Conservation (phyloP, 2,329 filamentous ascomycete genomes). For the Bipolaris victoriae region DNA sequence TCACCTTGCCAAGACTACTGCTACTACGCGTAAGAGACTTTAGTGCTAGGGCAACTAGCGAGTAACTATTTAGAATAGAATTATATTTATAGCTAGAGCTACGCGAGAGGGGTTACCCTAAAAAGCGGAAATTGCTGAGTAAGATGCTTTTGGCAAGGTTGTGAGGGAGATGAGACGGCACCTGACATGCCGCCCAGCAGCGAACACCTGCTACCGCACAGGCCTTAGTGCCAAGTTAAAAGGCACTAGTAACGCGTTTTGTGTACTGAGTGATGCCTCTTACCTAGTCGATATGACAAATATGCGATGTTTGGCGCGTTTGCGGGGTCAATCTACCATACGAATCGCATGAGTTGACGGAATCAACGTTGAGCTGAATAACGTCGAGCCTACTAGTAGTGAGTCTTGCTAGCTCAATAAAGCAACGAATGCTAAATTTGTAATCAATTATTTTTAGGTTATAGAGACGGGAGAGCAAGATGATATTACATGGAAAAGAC, state of each 20-base stretch:
- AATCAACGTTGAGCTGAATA: too few relatives aligned
- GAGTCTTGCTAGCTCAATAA: too few relatives aligned
- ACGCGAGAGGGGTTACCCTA: background rate
- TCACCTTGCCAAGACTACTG: background rate
- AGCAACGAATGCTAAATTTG: too few relatives aligned
- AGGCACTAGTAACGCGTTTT: background rate
- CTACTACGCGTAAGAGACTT: background rate
- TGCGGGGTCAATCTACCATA: background rate
- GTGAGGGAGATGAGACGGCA: background rate
- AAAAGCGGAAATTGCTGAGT: background rate
- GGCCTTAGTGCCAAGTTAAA: background rate
- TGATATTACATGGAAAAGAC: too few relatives aligned
- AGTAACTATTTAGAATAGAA: background rate
- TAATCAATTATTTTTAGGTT: too few relatives aligned
- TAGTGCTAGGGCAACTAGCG: background rate
- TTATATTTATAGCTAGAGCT: background rate
- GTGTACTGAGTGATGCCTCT: background rate
- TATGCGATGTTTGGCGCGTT: background rate
- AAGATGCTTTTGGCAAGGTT: background rate
- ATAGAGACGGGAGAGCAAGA: too few relatives aligned
- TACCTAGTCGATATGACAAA: background rate
- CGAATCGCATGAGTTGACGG: too few relatives aligned
- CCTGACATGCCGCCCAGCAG: background rate
- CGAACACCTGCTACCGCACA: background rate
- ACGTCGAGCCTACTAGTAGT: too few relatives aligned